Evolutionary conservation across 768 basidiomycete genomes (phyloP).

Genomic region (Tricholoma flavovirens): DNA sequence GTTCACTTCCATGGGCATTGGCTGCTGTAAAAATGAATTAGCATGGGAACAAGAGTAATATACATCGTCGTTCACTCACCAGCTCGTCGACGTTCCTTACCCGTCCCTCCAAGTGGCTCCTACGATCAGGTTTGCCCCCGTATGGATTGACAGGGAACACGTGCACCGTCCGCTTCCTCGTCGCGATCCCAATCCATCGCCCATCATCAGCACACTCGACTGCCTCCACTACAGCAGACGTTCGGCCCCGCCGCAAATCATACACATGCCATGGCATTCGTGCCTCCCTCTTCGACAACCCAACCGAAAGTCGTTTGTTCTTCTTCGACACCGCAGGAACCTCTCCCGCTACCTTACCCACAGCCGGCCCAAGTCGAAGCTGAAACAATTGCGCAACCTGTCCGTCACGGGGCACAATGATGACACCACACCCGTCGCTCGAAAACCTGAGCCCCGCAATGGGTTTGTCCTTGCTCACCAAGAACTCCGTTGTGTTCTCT

Average conservation of each 20-base stretch:
- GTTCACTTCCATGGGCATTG: constrained; percentile 45
- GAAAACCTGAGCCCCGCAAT: constrained; percentile 46
- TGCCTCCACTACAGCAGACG: constrained; percentile 56
- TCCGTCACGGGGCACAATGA: not conserved
- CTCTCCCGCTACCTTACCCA: not conserved
- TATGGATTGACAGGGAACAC: constrained; percentile 74
- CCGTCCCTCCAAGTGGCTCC: constrained; percentile 53
- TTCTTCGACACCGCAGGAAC: not conserved
- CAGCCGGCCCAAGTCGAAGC: constrained; percentile 17
- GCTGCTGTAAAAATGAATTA: constrained; percentile 31
- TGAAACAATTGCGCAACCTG: not conserved
- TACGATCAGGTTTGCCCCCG: constrained; percentile 60
- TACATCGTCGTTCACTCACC: not conserved
- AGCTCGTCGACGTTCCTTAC: constrained; percentile 39
- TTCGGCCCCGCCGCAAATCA: constrained; percentile 63
- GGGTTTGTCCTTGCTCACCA: constrained; percentile 40
- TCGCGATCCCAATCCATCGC: constrained; percentile 62
- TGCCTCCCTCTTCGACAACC: constrained; percentile 2
- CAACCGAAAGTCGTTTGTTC: not conserved
- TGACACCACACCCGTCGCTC: not conserved
- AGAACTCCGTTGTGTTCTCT: constrained; percentile 22
- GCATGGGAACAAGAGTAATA: not conserved
- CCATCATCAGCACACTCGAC: constrained; percentile 53
- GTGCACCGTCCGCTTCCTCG: constrained; percentile 41
- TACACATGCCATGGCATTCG: constrained; percentile 53